Percentiles rank a stretch among this genome's conserved stretches.
phyloP scores from a whole-genome alignment of 2,329 filamentous ascomycete genomes.

The Fusarium guadeloupense region DNA sequence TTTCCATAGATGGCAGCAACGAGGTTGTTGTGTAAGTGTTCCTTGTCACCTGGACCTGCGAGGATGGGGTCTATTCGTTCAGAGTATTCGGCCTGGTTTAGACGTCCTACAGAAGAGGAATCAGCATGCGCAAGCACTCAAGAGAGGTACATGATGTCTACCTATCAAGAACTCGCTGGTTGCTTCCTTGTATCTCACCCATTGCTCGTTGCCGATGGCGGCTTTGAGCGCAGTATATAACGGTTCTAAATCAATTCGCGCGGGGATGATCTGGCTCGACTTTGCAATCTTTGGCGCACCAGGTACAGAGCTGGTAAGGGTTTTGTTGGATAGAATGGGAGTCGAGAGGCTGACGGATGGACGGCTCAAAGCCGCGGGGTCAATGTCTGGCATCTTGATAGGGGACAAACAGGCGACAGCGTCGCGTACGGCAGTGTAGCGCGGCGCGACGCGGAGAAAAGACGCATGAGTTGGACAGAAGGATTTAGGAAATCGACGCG shows the following conservation, averaged over 20 bases:
- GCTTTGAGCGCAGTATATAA: conserved; percentile 70
- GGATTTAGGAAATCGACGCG: conserved; percentile 51
- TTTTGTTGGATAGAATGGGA: conserved; percentile 66
- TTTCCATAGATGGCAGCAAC: conserved; percentile 74
- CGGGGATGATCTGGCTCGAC: conserved; percentile 69
- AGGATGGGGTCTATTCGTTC: conserved; percentile 69
- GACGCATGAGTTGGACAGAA: conserved; percentile 57
- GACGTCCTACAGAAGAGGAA: conserved; percentile 60
- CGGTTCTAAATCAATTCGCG: conserved; percentile 73
- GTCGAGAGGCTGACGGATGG: conserved; percentile 66
- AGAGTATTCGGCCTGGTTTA: conserved; percentile 70
- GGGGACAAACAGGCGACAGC: conserved; percentile 44
- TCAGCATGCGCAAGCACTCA: conserved; percentile 40
- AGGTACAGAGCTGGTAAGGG: conserved; percentile 63
- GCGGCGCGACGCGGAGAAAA: conserved; percentile 55
- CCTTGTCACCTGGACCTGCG: conserved; percentile 65
- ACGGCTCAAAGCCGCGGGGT: conserved; percentile 74
- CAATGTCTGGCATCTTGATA: conserved; percentile 71
- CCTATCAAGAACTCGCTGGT: conserved; percentile 71
- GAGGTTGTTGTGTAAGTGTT: conserved; percentile 74
- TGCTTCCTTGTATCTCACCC: conserved; percentile 71
- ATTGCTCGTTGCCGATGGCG: conserved; percentile 68
- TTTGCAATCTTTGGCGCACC: conserved; percentile 63
- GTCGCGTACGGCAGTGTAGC: conserved; percentile 60
- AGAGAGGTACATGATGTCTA: conserved; percentile 44